A percentile compares a stretch with the other conserved stretches of the same genome.
phyloP scores from a whole-genome alignment of 345 rosid genomes.

The Mallotus nudiflorus region DNA sequence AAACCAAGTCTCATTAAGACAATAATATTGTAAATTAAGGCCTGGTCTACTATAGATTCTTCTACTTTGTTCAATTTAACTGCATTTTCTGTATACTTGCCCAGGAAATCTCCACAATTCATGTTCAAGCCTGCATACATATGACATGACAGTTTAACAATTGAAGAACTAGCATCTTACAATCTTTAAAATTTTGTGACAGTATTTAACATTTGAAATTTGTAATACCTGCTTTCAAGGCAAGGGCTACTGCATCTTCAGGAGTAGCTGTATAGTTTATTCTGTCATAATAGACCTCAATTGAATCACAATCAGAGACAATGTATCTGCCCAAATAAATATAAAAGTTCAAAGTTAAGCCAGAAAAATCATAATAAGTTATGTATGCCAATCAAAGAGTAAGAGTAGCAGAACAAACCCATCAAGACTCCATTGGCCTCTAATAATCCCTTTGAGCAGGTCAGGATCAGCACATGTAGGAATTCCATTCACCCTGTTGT shows the following conservation, averaged over 20 bases:
- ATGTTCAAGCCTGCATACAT: slow-evolving; percentile 44
- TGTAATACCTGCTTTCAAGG: slow-evolving; percentile 44
- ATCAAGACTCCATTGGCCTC: slow-evolving; percentile 26
- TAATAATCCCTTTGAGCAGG: slow-evolving; percentile 50
- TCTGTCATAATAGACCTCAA: slow-evolving; percentile 12
- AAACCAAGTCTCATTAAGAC: slow-evolving; percentile 57
- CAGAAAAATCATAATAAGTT: neutral
- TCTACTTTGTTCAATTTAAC: slow-evolving; percentile 32
- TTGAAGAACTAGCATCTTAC: neutral
- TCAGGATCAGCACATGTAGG: slow-evolving; percentile 86
- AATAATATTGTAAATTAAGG: slow-evolving; percentile 39
- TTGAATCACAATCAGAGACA: slow-evolving; percentile 25
- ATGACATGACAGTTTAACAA: neutral
- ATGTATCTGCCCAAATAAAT: slow-evolving; percentile 14
- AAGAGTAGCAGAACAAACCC: slow-evolving; percentile 16
- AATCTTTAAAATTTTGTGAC: neutral
- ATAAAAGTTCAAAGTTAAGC: no score
- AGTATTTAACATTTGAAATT: neutral
- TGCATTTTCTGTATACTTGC: slow-evolving; percentile 42
- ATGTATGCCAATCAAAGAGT: neutral
- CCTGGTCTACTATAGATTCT: slow-evolving; percentile 43
- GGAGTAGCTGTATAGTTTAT: slow-evolving; percentile 21
- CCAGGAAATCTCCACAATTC: slow-evolving; percentile 48
- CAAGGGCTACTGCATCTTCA: slow-evolving; percentile 31
- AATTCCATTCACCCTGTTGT: slow-evolving; percentile 81